Base-by-base conservation (phyloP, 75 land plant species). In the Ceratopteris richardii region DNA sequence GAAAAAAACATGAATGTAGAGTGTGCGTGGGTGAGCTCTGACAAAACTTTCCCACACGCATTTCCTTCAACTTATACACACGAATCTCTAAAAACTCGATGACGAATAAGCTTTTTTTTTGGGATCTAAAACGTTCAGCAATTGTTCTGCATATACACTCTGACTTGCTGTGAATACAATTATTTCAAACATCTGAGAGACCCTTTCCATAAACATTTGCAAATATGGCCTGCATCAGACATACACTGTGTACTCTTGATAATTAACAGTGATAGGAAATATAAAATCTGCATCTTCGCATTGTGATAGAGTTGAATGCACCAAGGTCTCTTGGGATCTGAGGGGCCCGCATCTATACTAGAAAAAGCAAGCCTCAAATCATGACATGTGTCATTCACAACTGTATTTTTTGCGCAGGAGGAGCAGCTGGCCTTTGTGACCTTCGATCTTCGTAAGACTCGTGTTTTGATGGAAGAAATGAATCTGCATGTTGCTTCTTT, bases 271-370 rank as follows among this genome's bases (percentile, higher is more conserved):
- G 2, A 85, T 86, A 1, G 83, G 64, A 60, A 88, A 88, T 17
- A 74, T 77, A 77, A 88, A 88, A 52, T 88, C 94, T 64, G 90
- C 82, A 72, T 79, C 83, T 26, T 74, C 77, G 60, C 81, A 74
- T n/a, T 66, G 69, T 20, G 79, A 85, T 44, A 88, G 54, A 1
- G 83, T 68, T 29, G 94, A 88, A 43, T 88, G 94, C 7, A 88
- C 94, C 11, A 88, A 82, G 0, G 94, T 88, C 66, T 88, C 94
- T 88, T n/a, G n/a, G n/a, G n/a, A n/a, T n/a, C n/a, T n/a, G n/a
- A n/a, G n/a, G n/a, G n/a, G n/a, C n/a, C n/a, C n/a, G n/a, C n/a
- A n/a, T n/a, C n/a, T n/a, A n/a, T n/a, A n/a, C n/a, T n/a, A n/a
- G n/a, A n/a, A n/a, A n/a, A n/a, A n/a, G n/a, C n/a, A n/a, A n/a